phyloP scores from a whole-genome alignment of 345 rosid genomes.

The Eucalyptus erythrocorys region DNA sequence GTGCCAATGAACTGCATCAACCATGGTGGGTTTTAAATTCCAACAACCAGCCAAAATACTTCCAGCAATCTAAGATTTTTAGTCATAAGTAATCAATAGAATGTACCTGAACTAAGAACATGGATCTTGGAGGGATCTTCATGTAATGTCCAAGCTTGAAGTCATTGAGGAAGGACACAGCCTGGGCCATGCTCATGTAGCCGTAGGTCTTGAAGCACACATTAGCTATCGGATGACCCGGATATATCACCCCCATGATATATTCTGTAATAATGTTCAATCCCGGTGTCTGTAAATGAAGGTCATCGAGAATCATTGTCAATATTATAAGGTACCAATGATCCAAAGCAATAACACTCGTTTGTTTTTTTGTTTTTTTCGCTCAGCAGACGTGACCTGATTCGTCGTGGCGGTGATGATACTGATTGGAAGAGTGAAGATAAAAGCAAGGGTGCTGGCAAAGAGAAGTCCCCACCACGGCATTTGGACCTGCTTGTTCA shows the following conservation, averaged over 20 bases:
- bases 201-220: constrained; percentile 91
- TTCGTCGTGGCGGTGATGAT: constrained; percentile 7
- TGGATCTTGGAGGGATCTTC: constrained; percentile 91
- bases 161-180: constrained; percentile 80
- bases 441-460: neutral
- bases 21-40: neutral
- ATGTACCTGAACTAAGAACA: constrained; percentile 82
- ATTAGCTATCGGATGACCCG: constrained; percentile 82
- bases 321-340: neutral
- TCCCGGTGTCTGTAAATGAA: constrained; percentile 53
- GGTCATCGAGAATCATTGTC: neutral
- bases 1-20: constrained; percentile 58
- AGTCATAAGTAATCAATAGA: neutral
- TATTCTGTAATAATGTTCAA: constrained; percentile 86
- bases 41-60: neutral
- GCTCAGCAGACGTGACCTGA: neutral
- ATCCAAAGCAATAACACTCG: neutral
- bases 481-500: constrained; percentile 5
- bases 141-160: constrained; percentile 92
- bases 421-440: constrained; percentile 11
- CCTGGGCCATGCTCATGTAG: constrained; percentile 86
- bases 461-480: constrained; percentile 10
- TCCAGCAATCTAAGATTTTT: neutral
- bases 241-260: constrained; percentile 67
- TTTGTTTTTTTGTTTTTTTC: neutral